Evolutionary conservation across 1,284 basidiomycete genomes (phyloP), one percentile per base, ranked within the genome.

Genomic region (Trichosporon inkin): DNA sequence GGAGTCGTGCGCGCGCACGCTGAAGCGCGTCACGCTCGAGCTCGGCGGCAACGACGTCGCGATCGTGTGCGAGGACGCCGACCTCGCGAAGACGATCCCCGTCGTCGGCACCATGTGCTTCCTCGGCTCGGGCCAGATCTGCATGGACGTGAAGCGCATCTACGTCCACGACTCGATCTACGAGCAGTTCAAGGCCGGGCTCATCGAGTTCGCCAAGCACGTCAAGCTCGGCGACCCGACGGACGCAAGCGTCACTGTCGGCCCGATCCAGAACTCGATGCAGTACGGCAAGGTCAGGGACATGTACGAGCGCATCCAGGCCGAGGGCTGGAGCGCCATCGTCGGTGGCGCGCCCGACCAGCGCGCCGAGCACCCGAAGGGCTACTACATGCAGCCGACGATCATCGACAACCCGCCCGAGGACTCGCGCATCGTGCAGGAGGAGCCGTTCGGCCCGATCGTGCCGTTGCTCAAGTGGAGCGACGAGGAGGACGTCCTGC

Each of bases 201-300:
- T 78, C 19, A 68, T 72, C 17, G 71, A 68, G 40, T 75, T 74
- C 56, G 93, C 98, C 20, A 81, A 88, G 19, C 78, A 84, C 22
- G 95, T 99, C 83, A 94, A 92, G 73, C 81, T 94, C 60, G 94
- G 96, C 32, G 85, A 92, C 65, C 94, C 95, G 4, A 82, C 92
- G 41, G 88, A 93, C 60, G 83, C 86, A 58, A 83, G 83, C 63
- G 85, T 83, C 22, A 95, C 92, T 0, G 92, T 96, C 68, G 96
- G 95, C 0, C 95, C 95, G 10, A 82, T 99, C 56, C 96, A 98
- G 66, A 93, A 96, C 78, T 79, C 82, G 19, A 86, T 85, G 36
- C 93, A 94, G 1, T 81, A 93, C 57, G 84, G 88, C 65, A 99
- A 99, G 80, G 92, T 95, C 14, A 81, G 85, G 64, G 80, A 84